Evolutionary conservation across 495 filamentous ascomycete genomes (phyloP).

Genomic region (Hyaloscypha finlandica): DNA sequence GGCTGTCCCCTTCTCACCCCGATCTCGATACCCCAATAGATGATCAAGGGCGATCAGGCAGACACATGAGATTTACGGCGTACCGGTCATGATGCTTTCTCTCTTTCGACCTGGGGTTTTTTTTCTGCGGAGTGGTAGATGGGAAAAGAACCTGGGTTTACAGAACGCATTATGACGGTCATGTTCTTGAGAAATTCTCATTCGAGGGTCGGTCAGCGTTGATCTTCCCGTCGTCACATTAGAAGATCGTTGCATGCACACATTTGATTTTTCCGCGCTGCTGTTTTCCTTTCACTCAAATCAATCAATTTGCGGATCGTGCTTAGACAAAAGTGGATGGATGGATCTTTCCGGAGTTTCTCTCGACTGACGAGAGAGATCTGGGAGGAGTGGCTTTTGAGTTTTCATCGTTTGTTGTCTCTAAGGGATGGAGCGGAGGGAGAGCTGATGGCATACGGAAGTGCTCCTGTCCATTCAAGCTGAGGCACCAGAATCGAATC

Average conservation of each 20-base stretch:
- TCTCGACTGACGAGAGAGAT: conserved; percentile 7
- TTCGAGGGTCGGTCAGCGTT: conserved; percentile 32
- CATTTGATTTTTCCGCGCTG: conserved; percentile 38
- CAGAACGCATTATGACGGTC: conserved; percentile 45
- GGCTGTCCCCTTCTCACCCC: conserved; percentile 40
- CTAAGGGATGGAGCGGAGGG: conserved; percentile 8
- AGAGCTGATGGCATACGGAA: conserved; percentile 34
- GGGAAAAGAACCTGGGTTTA: conserved; percentile 25
- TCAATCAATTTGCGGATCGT: conserved; percentile 30
- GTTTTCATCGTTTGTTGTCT: conserved; percentile 28
- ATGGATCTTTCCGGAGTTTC: conserved; percentile 23
- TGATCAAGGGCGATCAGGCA: conserved; percentile 43
- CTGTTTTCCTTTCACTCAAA: conserved; percentile 32
- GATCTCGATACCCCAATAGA: conserved; percentile 58
- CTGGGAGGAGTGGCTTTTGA: conserved; percentile 18
- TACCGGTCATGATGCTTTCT: conserved; percentile 34
- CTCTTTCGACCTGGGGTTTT: conserved; percentile 26
- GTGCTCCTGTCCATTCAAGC: conserved; percentile 34
- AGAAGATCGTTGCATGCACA: conserved; percentile 33
- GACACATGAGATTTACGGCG: conserved; percentile 41
- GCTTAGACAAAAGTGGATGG: conserved; percentile 61
- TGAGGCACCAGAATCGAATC: conserved; percentile 22
- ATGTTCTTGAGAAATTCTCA: conserved; percentile 34
- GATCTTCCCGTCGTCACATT: conserved; percentile 21
- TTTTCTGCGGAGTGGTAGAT: neutral